Evolutionary conservation across 805 yeast species (phyloP).

Genomic region (Suhomyces sp.): DNA sequence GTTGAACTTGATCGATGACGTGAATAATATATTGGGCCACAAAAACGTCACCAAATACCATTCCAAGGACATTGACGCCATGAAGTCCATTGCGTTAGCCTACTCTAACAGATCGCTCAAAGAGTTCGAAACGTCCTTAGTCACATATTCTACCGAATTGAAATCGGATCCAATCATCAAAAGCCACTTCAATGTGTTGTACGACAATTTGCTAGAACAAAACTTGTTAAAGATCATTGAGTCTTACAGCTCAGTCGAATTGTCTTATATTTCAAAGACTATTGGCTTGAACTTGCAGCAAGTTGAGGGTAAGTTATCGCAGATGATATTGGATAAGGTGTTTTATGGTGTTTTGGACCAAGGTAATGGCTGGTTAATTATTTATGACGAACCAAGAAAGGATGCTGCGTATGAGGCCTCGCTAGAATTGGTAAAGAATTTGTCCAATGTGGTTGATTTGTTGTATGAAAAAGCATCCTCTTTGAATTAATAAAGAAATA

Average conservation of each 20-base stretch:
- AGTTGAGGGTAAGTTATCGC: constrained; percentile 91
- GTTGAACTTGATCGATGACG: constrained; percentile 84
- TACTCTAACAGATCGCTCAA: constrained; percentile 85
- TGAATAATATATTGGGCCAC: constrained; percentile 70
- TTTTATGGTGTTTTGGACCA: constrained; percentile 96
- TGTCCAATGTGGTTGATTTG: constrained; percentile 85
- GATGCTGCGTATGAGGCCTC: constrained; percentile 89
- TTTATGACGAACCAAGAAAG: constrained; percentile 83
- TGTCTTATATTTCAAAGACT: constrained; percentile 79
- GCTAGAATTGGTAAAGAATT: constrained; percentile 78
- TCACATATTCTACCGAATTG: constrained; percentile 67
- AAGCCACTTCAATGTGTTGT: constrained; percentile 86
- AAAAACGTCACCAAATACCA: constrained; percentile 68
- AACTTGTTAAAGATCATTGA: constrained; percentile 92
- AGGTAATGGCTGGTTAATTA: constrained; percentile 95
- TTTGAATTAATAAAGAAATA: constrained; percentile 47
- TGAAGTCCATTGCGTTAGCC: constrained; percentile 90
- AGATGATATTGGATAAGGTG: constrained; percentile 95
- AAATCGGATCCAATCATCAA: constrained; percentile 85
- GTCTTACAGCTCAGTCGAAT: constrained; percentile 94
- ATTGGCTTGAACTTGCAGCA: constrained; percentile 85
- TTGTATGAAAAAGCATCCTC: constrained; percentile 91
- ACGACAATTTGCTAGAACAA: constrained; percentile 90
- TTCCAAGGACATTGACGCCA: constrained; percentile 87
- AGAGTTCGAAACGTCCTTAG: constrained; percentile 84